Evolutionary conservation across 495 filamentous ascomycete species (phyloP).

Genomic region (Pseudotulostoma volvatum): DNA sequence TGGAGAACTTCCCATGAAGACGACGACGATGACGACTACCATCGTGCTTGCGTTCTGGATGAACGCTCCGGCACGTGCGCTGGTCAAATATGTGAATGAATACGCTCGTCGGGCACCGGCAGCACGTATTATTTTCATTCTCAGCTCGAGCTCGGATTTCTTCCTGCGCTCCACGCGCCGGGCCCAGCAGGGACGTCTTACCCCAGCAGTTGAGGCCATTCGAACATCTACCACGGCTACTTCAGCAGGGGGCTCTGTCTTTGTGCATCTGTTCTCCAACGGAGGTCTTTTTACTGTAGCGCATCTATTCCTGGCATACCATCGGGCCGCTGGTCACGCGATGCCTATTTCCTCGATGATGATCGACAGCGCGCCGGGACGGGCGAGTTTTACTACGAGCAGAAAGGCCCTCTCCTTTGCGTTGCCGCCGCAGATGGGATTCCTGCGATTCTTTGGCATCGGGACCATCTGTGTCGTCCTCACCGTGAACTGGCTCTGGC

Average conservation of each 20-base stretch:
- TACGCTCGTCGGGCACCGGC: conserved; percentile 20
- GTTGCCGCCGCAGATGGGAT: conserved; percentile 19
- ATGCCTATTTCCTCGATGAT: conserved; percentile 22
- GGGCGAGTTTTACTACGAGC: conserved; percentile 11
- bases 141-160: conserved; percentile 23
- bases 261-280: conserved; percentile 31
- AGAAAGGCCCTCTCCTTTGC: conserved; percentile 22
- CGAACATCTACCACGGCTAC: conserved; percentile 2
- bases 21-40: conserved; percentile 5
- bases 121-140: conserved; percentile 26
- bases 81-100: conserved; percentile 23
- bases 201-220: conserved; percentile 23
- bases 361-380: conserved; percentile 28
- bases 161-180: conserved; percentile 12
- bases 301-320: conserved; percentile 20
- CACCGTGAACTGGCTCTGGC: no score
- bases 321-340: conserved; percentile 14
- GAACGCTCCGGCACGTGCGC: conserved; percentile 23
- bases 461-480: no score
- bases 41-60: conserved; percentile 31
- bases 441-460: conserved; percentile 18
- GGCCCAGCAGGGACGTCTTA: conserved; percentile 17
- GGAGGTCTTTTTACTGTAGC: conserved; percentile 20
- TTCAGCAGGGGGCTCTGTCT: conserved; percentile 10
- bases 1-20: no score